Conservation (phyloP, 163 green algal species). For the Chlorella variabilis region DNA sequence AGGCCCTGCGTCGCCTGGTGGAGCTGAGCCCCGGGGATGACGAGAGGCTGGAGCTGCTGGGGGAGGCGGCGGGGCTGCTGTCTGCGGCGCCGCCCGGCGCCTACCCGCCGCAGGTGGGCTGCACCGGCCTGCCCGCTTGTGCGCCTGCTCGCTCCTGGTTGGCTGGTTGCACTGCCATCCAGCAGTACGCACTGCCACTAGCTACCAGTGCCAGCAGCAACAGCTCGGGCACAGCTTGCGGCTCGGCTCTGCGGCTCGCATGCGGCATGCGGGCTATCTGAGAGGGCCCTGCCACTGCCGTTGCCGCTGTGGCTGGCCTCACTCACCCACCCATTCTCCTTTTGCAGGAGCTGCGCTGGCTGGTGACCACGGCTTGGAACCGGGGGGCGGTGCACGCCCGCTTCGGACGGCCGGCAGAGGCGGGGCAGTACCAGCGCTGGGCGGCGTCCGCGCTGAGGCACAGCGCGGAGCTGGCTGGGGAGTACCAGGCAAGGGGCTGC, state of each 20-base stretch:
- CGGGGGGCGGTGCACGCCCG: slow-evolving; percentile 27
- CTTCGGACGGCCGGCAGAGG: slow-evolving; percentile 16
- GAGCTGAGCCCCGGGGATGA: slow-evolving; percentile 9
- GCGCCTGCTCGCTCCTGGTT: too few species aligned
- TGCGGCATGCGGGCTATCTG: too few species aligned
- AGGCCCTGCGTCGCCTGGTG: slow-evolving; percentile 33
- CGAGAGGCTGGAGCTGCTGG: slow-evolving; percentile 23
- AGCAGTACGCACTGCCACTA: too few species aligned
- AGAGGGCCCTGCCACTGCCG: too few species aligned
- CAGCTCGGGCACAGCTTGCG: too few species aligned
- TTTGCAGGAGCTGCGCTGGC: slow-evolving; percentile 40
- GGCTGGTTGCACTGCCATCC: too few species aligned
- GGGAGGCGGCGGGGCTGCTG: slow-evolving; percentile 22
- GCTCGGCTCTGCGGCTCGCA: too few species aligned
- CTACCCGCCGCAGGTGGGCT: slow-evolving; percentile 5
- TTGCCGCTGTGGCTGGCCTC: too few species aligned
- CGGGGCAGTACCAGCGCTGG: slow-evolving; percentile 18
- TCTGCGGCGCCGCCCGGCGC: neutral
- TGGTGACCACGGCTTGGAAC: slow-evolving; percentile 41
- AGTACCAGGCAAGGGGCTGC: slow-evolving; percentile 15
- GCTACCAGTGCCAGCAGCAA: too few species aligned
- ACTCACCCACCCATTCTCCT: too few species aligned
- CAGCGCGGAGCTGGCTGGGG: neutral
- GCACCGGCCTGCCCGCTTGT: neutral
- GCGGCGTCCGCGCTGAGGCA: neutral